phyloP scores from a whole-genome alignment of 225 moss, liverwort and hornwort species.

The Asterella californica region DNA sequence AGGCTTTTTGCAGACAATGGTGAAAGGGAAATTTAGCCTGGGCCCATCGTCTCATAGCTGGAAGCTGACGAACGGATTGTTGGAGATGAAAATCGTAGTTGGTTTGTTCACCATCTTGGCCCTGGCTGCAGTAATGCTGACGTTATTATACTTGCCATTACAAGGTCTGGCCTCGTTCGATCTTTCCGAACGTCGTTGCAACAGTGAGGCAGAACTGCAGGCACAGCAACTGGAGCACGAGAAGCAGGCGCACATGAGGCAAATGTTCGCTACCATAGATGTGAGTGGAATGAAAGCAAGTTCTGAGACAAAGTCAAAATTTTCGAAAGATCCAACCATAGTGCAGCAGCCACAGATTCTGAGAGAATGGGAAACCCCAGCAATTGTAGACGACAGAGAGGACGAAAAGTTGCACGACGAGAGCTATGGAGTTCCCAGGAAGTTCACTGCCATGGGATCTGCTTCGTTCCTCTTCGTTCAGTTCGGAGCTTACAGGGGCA shows the following conservation, averaged over 20 bases:
- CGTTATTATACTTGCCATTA: not conserved
- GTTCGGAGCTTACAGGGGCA: conserved; percentile 74
- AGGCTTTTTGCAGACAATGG: too few species aligned
- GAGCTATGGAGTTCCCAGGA: conserved; percentile 25
- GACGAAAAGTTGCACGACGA: conserved; percentile 30
- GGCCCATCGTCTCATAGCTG: not conserved
- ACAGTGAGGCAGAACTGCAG: not conserved
- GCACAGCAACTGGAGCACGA: not conserved
- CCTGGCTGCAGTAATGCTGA: not conserved
- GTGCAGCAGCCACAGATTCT: not conserved
- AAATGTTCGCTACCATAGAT: not conserved
- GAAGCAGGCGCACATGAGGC: not conserved
- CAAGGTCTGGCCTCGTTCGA: not conserved
- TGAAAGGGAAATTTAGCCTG: not conserved
- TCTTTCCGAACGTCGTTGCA: not conserved
- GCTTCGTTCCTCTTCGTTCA: conserved; percentile 56
- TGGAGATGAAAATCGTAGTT: not conserved
- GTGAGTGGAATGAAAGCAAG: too few species aligned
- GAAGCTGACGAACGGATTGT: not conserved
- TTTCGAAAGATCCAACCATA: not conserved
- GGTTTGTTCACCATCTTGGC: not conserved
- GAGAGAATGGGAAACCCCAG: conserved; percentile 34
- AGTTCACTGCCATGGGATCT: conserved; percentile 27
- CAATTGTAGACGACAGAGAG: conserved; percentile 23
- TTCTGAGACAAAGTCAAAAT: not conserved